Conservation (phyloP, 2,329 filamentous ascomycete genomes). For the Trematosphaeria pertusa region DNA sequence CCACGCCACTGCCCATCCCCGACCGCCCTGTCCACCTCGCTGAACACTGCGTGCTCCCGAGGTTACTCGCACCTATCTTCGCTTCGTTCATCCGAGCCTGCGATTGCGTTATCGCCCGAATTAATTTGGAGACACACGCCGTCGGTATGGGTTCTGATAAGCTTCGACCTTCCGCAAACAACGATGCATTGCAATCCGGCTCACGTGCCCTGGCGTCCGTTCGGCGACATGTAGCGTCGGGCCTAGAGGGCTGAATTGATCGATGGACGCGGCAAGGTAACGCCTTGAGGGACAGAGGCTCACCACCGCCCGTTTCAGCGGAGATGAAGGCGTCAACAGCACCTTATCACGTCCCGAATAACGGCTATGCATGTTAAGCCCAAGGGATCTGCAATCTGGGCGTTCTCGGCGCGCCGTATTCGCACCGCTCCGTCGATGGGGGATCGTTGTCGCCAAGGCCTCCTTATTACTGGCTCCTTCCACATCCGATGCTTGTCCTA, state of each 20-base stretch:
- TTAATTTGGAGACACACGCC: conserved; percentile 12
- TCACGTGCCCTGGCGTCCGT: conserved; percentile 1
- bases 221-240: not conserved
- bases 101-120: conserved; percentile 22
- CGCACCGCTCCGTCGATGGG: conserved; percentile 10
- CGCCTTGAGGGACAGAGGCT: too few relatives aligned
- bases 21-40: too few relatives aligned
- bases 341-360: conserved; percentile 13
- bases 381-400: conserved; percentile 24
- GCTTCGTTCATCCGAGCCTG: conserved; percentile 8
- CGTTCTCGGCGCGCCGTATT: conserved; percentile 19
- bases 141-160: conserved; percentile 6
- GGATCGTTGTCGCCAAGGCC: conserved; percentile 34
- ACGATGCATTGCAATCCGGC: not conserved
- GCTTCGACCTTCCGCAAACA: conserved; percentile 11
- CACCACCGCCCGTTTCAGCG: conserved; percentile 5
- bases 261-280: too few relatives aligned
- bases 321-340: conserved; percentile 1
- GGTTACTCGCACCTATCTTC: too few relatives aligned
- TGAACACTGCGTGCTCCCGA: too few relatives aligned
- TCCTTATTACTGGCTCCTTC: conserved; percentile 41
- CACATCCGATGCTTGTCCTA: conserved; percentile 31
- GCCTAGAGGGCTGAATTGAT: too few relatives aligned
- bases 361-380: conserved; percentile 8
- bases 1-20: too few relatives aligned